Base-by-base conservation (phyloP, 2,329 filamentous ascomycete species). In the Pestalotiopsis sp. region DNA sequence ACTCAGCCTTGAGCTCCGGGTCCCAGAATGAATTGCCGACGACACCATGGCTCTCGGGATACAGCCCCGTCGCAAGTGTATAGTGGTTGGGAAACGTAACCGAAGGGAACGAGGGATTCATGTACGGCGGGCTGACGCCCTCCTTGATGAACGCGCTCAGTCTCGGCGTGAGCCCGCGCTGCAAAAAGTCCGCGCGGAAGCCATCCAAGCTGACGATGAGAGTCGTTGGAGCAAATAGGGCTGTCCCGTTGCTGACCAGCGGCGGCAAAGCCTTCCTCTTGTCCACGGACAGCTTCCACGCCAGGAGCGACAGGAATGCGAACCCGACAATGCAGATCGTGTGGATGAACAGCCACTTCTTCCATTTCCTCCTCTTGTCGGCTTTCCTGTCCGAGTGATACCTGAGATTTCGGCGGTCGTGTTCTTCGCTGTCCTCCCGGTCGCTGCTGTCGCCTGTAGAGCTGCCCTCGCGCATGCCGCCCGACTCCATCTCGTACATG, bases 61-160 rank as follows among this genome's bases (percentile, higher is more conserved):
- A 94, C 31, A 98, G 81, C 0, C 96, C 96, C 0, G 96, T 98
- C 0, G 94, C 93, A 49, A 98, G 84, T 0, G 95, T 98, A 79
- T 95, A 98, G 79, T 98, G 96, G 74, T 98, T 95, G 9, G 96
- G 96, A 75, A 99, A 99, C 0, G 96, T 99, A 60, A 99, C 93
- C 25, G 93, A 97, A 0, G 96, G 96, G 73, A 99, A 99, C 52
- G 94, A 97, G 0, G 96, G 96, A 6, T 90, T 87, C 94, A 99
- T 98, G 81, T 95, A 98, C 72, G 90, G 87, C 2, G 96, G 95
- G 5, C 95, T 97, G 12, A 98, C 90, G 38, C 96, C 96, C 72
- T 94, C 90, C 69, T 89, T 87, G 70, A 97, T 85, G 72, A 99
- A 92, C 2, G 90, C 86, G 73, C 90, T 93, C 9, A 99, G 84